Percentiles rank a stretch among this genome's conserved stretches.
These are phyloP conservation scores for Globisporangium irregulare DNA, from an alignment of 352 stramenopile species.

Conservation along the genomic window DNA sequence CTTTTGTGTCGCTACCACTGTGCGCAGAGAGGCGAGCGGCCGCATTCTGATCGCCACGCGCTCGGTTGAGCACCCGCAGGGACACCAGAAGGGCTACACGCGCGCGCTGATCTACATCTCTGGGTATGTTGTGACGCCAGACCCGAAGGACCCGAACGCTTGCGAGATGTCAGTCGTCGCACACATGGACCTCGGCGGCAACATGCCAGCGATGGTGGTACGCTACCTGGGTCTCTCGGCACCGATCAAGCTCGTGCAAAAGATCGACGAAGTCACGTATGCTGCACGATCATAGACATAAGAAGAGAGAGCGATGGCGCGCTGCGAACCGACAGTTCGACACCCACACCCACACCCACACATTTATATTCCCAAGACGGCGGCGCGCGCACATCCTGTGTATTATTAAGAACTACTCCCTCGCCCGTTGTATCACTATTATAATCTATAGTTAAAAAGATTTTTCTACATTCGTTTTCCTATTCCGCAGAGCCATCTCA, in stretches of 20 bases:
- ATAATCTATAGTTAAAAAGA: slow-evolving; percentile 3
- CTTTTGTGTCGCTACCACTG: slow-evolving; percentile 68
- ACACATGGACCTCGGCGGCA: slow-evolving; percentile 77
- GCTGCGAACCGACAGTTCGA: neutral
- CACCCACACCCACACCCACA: neutral
- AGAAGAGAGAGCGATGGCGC: neutral
- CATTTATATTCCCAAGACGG: neutral
- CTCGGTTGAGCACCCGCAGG: slow-evolving; percentile 56
- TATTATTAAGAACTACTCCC: slow-evolving; percentile 6
- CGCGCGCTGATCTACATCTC: slow-evolving; percentile 54
- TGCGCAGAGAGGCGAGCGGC: slow-evolving; percentile 41
- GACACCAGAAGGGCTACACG: slow-evolving; percentile 44
- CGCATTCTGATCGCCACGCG: slow-evolving; percentile 69
- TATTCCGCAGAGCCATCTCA: neutral
- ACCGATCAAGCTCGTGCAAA: slow-evolving; percentile 82
- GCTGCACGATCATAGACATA: slow-evolving; percentile 9
- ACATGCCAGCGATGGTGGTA: slow-evolving; percentile 66
- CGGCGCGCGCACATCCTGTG: neutral
- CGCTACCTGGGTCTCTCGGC: slow-evolving; percentile 71
- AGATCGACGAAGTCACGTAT: slow-evolving; percentile 48
- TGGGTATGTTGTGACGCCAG: slow-evolving; percentile 65
- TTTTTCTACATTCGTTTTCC: neutral
- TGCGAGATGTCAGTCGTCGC: slow-evolving; percentile 70
- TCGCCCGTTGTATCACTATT: slow-evolving; percentile 11
- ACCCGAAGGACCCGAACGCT: slow-evolving; percentile 54